Base-by-base conservation (phyloP, 1,139 yeast species). In the Zygosaccharomyces pseudobailii region DNA sequence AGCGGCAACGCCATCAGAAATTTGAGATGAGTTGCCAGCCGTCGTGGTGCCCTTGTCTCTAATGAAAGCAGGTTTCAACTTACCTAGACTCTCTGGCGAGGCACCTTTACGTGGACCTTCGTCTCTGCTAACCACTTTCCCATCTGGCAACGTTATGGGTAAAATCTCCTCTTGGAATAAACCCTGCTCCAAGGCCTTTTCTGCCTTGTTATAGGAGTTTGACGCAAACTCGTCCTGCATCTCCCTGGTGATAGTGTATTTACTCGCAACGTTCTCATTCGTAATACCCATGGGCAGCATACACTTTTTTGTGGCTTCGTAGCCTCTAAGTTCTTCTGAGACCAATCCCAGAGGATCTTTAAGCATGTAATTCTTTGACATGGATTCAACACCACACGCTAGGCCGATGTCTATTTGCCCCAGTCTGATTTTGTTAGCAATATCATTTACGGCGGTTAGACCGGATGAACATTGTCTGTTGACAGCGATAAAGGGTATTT, bases 391-490 rank as follows among this genome's bases (percentile, higher is more conserved):
- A 65, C 97, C 97, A 45, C 83, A 83, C 40, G 94, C 97, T 49
- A 90, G 73, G 54, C 97, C 97, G 63, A 92, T 76, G 57, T 83
- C 88, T 59, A 90, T 88, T 74, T 89, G 96, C 39, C 97, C 97
- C 52, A 79, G 72, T 58, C 75, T 73, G 66, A 90, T 90, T 73
- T 87, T 87, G 72, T 85, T 87, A 60, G 96, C 96, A 62, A 90
- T 79, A 65, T 86, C 94, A 58, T 87, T 84, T 37, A 89, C 80
- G 21, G 96, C 95, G 78, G 89, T 86, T 59, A 90, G 75, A 40
- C 97, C 97, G 3, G 96, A 87, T 7, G 96, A 87, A 70, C 97
- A 90, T 70, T 88, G 96, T 71, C 97, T 82, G 75, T 90, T 90
- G 56, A 90, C 62, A 25, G 96, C 92, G 58, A 82, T 72, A 58